Conservation (phyloP, 805 yeast genomes). For the Candida chauliodis region DNA sequence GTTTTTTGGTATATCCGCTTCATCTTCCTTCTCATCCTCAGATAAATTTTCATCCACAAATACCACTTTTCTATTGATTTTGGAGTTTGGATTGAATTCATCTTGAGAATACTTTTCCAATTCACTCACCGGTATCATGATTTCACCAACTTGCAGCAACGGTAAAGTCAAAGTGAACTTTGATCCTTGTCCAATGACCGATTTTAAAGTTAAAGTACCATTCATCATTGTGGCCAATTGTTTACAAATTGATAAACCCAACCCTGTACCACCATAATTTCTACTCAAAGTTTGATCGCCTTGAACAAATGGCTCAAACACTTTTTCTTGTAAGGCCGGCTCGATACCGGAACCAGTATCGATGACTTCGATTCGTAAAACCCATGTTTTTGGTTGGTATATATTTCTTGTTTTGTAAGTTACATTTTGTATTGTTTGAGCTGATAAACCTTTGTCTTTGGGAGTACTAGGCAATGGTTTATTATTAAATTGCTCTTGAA, state of each 20-base stretch:
- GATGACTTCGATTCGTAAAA: constrained; percentile 54
- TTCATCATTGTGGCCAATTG: constrained; percentile 48
- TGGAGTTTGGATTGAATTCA: constrained; percentile 58
- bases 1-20: background rate
- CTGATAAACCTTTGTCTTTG: background rate
- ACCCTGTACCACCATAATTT: constrained; percentile 51
- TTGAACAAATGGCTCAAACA: constrained; percentile 52
- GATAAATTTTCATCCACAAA: constrained; percentile 26
- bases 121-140: constrained; percentile 16
- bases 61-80: constrained; percentile 27
- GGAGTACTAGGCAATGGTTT: constrained; percentile 6
- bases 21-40: constrained; percentile 18
- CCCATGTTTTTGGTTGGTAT: constrained; percentile 48
- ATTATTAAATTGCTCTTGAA: constrained; percentile 31
- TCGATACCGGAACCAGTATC: constrained; percentile 58
- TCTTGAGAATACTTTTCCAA: constrained; percentile 53
- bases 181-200: constrained; percentile 45
- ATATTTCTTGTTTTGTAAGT: constrained; percentile 30
- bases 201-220: constrained; percentile 44
- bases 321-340: constrained; percentile 36
- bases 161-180: constrained; percentile 50
- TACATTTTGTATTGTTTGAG: constrained; percentile 22
- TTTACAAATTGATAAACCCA: constrained; percentile 47
- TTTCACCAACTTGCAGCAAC: constrained; percentile 44
- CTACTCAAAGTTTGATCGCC: constrained; percentile 54